Evolutionary conservation across 2,329 filamentous ascomycete genomes (phyloP).

Genomic region (Incumbomyces lentus): DNA sequence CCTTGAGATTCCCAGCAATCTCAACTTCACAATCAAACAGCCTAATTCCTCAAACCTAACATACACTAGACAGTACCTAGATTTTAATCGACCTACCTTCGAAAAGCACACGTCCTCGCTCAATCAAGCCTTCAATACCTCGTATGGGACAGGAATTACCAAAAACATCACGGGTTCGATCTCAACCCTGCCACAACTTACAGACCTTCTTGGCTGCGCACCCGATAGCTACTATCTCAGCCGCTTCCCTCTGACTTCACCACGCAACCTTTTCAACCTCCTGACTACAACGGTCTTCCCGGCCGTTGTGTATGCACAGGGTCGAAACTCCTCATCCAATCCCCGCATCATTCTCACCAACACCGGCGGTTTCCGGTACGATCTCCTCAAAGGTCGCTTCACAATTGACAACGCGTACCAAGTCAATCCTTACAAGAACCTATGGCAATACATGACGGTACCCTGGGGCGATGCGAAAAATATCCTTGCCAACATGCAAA

Average conservation of each 20-base stretch:
- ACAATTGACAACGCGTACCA: slow-evolving; percentile 33
- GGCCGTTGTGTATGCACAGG: slow-evolving; percentile 42
- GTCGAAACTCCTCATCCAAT: slow-evolving; percentile 33
- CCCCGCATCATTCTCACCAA: slow-evolving; percentile 51
- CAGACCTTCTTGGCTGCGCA: slow-evolving; percentile 49
- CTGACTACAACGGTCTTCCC: slow-evolving; percentile 40
- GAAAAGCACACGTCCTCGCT: slow-evolving; percentile 51
- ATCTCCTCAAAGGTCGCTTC: slow-evolving; percentile 53
- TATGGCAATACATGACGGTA: slow-evolving; percentile 25
- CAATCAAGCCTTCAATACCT: slow-evolving; percentile 38
- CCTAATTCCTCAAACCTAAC: slow-evolving; percentile 24
- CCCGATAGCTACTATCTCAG: slow-evolving; percentile 49
- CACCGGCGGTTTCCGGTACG: slow-evolving; percentile 52
- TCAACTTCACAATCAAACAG: slow-evolving; percentile 22
- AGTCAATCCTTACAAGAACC: slow-evolving; percentile 23
- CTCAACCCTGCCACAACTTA: slow-evolving; percentile 43
- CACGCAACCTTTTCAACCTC: slow-evolving; percentile 47
- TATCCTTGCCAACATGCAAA: slow-evolving; percentile 23
- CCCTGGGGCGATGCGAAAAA: slow-evolving; percentile 24
- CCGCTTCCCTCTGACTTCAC: slow-evolving; percentile 44
- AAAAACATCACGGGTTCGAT: slow-evolving; percentile 42
- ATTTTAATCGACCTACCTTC: slow-evolving; percentile 59
- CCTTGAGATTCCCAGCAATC: slow-evolving; percentile 7
- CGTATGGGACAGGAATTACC: slow-evolving; percentile 38
- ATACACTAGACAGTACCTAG: slow-evolving; percentile 54